Evolutionary conservation across 345 rosid species (phyloP).

Genomic region (Firmiana major): DNA sequence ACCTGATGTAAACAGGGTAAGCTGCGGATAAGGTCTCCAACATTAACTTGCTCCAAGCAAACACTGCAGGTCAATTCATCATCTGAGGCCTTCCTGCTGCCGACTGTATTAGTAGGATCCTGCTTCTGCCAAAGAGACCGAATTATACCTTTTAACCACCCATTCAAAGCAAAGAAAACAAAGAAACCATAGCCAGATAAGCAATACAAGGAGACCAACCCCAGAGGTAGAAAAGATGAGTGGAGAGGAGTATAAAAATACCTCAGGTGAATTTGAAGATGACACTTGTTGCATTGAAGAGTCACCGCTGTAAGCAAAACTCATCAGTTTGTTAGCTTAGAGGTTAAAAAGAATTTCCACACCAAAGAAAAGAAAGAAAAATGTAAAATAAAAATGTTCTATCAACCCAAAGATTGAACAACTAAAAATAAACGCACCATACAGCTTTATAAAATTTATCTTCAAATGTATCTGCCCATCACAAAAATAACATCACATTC

Average conservation of each 20-base stretch:
- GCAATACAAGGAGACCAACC: background rate
- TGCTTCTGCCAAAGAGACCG: constrained; percentile 33
- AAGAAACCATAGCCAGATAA: background rate
- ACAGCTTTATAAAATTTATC: background rate
- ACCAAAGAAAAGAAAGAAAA: background rate
- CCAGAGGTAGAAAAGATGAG: background rate
- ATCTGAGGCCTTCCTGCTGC: constrained; percentile 41
- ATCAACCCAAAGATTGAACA: constrained; percentile 6
- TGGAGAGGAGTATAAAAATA: constrained; percentile 12
- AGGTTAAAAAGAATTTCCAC: background rate
- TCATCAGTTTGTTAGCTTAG: constrained; percentile 4
- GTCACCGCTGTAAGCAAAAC: constrained; percentile 39
- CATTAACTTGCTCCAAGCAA: constrained; percentile 74
- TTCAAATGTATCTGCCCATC: background rate
- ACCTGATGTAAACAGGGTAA: constrained; percentile 85
- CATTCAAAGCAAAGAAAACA: background rate
- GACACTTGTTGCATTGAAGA: constrained; percentile 48
- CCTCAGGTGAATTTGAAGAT: constrained; percentile 62
- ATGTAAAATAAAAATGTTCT: background rate
- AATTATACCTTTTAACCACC: background rate
- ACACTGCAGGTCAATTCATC: constrained; percentile 76
- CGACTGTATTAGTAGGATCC: constrained; percentile 33
- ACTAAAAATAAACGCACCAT: background rate
- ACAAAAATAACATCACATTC: background rate
- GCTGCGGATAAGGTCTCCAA: constrained; percentile 63